Conservation (phyloP, 1,284 basidiomycete species). For the Ganoderma meredithae region DNA sequence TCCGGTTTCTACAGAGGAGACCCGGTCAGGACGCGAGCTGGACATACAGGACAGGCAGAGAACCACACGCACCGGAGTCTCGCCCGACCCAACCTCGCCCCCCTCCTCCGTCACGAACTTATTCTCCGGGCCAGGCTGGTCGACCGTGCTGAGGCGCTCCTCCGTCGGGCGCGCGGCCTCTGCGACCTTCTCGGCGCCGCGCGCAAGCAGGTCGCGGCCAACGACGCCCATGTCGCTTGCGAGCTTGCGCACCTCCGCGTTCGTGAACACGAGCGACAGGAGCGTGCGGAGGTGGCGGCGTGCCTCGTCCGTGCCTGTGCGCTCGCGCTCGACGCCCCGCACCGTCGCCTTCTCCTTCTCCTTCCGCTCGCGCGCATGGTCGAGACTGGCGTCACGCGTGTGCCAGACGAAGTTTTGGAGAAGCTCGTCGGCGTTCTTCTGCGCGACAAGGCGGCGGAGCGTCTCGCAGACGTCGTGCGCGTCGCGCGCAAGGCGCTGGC, state of each 20-base stretch:
- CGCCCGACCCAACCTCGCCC: constrained; percentile 47
- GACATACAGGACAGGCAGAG: constrained; percentile 38
- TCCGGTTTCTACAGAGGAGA: constrained; percentile 47
- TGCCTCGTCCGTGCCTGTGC: constrained; percentile 69
- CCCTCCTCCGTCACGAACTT: constrained; percentile 62
- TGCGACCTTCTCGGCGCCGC: constrained; percentile 80
- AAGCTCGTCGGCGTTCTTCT: constrained; percentile 91
- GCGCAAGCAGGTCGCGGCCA: constrained; percentile 88
- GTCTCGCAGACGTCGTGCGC: constrained; percentile 77
- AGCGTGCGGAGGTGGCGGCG: constrained; percentile 86
- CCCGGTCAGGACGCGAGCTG: constrained; percentile 4
- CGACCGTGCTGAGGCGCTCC: constrained; percentile 69
- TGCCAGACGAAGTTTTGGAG: constrained; percentile 89
- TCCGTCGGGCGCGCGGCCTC: constrained; percentile 72
- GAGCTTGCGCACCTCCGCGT: constrained; percentile 92
- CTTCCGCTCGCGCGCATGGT: constrained; percentile 49
- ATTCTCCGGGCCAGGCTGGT: constrained; percentile 74
- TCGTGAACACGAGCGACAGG: constrained; percentile 84
- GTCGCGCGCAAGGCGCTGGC: constrained; percentile 80
- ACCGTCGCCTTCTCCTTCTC: constrained; percentile 41
- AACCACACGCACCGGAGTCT: constrained; percentile 43
- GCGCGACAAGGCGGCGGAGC: constrained; percentile 69
- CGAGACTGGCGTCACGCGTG: constrained; percentile 64
- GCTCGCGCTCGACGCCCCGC: constrained; percentile 57
- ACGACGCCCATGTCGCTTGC: constrained; percentile 83